Evolutionary conservation across 2,329 filamentous ascomycete genomes (phyloP).

Genomic region (Aureobasidium sp.): DNA sequence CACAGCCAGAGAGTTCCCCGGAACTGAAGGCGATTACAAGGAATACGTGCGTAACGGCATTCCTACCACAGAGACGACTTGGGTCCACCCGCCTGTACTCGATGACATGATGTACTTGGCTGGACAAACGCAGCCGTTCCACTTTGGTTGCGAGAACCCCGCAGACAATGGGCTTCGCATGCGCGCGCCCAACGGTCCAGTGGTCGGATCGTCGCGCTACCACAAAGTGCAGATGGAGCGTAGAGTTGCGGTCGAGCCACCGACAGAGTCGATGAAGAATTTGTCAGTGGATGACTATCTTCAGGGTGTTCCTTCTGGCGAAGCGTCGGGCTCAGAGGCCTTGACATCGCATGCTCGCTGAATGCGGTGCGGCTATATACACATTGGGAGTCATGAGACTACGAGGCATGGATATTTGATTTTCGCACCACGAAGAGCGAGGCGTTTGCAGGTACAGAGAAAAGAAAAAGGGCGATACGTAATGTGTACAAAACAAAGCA

Average conservation of each 20-base stretch:
- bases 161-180: conserved; percentile 21
- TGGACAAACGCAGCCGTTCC: conserved; percentile 30
- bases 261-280: conserved; percentile 3
- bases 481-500: neutral
- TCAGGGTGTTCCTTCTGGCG: neutral
- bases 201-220: conserved; percentile 19
- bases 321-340: neutral
- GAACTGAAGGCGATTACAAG: conserved; percentile 34
- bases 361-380: neutral
- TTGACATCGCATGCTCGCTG: neutral
- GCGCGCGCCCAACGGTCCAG: conserved; percentile 18
- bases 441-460: neutral
- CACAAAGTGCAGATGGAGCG: conserved; percentile 7
- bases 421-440: neutral
- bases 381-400: neutral
- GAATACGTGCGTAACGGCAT: conserved; percentile 36
- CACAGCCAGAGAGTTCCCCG: conserved; percentile 31
- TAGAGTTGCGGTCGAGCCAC: neutral
- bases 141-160: conserved; percentile 22
- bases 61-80: conserved; percentile 37
- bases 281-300: neutral
- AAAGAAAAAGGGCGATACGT: neutral
- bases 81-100: conserved; percentile 39
- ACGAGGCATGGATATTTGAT: neutral
- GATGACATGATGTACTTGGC: conserved; percentile 27